A percentile compares a stretch with the other conserved stretches of the same genome.
phyloP scores from a whole-genome alignment of 2,329 filamentous ascomycete species.

The Aspergillus ruber region DNA sequence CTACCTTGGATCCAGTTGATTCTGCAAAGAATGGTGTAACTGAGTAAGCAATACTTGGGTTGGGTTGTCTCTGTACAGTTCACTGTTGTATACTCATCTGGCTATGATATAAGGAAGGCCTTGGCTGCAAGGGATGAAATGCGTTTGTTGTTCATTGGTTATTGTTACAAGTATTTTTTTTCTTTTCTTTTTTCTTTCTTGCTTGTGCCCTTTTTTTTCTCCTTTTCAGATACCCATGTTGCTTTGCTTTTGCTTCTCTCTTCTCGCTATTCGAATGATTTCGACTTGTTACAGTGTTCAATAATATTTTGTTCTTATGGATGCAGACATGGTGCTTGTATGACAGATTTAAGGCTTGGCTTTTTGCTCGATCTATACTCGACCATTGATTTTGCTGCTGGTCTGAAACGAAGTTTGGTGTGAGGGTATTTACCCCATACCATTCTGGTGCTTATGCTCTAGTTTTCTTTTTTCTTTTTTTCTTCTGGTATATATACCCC shows the following conservation, averaged over 20 bases:
- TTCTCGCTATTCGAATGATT: conserved; percentile 7
- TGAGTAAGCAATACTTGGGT: not conserved
- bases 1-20: conserved; percentile 11
- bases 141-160: not conserved
- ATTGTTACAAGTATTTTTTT: conserved; percentile 4
- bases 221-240: conserved; percentile 17
- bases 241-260: conserved; percentile 17
- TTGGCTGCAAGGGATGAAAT: not conserved
- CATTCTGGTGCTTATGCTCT: too few relatives aligned
- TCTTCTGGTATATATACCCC: too few relatives aligned
- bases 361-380: too few relatives aligned
- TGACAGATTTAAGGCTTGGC: too few relatives aligned
- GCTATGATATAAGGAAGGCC: not conserved
- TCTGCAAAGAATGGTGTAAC: not conserved
- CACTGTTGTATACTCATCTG: not conserved
- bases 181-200: conserved; percentile 10
- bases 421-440: too few relatives aligned
- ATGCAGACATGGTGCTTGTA: too few relatives aligned
- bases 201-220: conserved; percentile 7
- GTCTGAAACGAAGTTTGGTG: too few relatives aligned
- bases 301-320: not conserved
- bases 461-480: too few relatives aligned
- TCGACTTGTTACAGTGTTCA: not conserved
- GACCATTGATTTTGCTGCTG: too few relatives aligned
- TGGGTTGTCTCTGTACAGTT: not conserved